Percentiles rank a stretch among this genome's conserved stretches.
Evolutionary conservation across 1,284 basidiomycete species (phyloP).

Genomic region (Apiotrichum laibachii): DNA sequence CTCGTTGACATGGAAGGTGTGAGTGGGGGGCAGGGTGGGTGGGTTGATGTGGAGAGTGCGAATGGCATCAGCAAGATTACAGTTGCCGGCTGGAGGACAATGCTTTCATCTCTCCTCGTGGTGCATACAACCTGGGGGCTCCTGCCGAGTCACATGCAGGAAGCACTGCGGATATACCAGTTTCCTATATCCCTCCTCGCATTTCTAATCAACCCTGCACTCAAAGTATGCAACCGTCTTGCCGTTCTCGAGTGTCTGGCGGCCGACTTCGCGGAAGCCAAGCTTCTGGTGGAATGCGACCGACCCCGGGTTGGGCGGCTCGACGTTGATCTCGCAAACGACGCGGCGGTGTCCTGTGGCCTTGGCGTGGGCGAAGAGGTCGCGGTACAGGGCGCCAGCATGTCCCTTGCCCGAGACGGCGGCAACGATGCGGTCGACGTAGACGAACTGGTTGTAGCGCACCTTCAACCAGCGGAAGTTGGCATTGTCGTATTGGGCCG

Average conservation of each 20-base stretch:
- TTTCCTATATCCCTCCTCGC: not conserved
- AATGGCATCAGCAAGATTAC: too few species aligned
- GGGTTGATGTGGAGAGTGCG: too few species aligned
- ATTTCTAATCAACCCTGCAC: not conserved
- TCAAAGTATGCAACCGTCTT: constrained; percentile 21
- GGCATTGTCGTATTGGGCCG: constrained; percentile 11
- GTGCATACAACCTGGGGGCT: too few species aligned
- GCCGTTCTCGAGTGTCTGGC: constrained; percentile 7
- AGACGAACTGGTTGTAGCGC: constrained; percentile 10
- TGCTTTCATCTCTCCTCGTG: too few species aligned
- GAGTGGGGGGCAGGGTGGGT: too few species aligned
- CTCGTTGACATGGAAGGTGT: too few species aligned
- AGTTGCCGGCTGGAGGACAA: too few species aligned
- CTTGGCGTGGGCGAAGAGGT: not conserved
- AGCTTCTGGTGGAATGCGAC: constrained; percentile 12
- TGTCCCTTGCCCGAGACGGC: constrained; percentile 3
- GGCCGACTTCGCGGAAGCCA: constrained; percentile 15
- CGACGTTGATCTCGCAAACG: constrained; percentile 18
- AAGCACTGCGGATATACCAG: too few species aligned
- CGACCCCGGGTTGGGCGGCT: constrained; percentile 13
- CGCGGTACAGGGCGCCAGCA: constrained; percentile 12
- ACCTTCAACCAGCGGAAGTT: constrained; percentile 16
- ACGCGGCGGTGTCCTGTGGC: constrained; percentile 3
- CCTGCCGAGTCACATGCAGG: too few species aligned
- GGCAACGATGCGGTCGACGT: constrained; percentile 18